A percentile compares a stretch with the other conserved stretches of the same genome.
These are phyloP conservation scores for Bromus sterilis DNA, from an alignment of 176 grass and related monocot genomes.

Conservation along the genomic window DNA sequence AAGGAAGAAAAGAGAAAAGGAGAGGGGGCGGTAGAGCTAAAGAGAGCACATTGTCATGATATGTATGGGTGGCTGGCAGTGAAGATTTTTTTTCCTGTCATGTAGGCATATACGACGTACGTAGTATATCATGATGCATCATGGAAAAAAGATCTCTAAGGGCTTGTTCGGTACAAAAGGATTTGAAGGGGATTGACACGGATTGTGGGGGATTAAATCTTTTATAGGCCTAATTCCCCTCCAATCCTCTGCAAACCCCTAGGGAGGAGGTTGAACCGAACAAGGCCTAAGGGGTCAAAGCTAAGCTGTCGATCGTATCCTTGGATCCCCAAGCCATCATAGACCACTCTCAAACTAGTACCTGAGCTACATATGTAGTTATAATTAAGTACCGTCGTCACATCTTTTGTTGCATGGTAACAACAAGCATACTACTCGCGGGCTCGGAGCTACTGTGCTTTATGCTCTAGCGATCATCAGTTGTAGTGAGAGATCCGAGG, in stretches of 20 bases:
- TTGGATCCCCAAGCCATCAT: slow-evolving; percentile 47
- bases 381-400: background rate
- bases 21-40: background rate
- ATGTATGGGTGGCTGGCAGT: slow-evolving; percentile 11
- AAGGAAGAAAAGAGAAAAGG: slow-evolving; percentile 4
- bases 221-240: too few species aligned
- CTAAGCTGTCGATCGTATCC: slow-evolving; percentile 15
- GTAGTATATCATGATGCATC: slow-evolving; percentile 12
- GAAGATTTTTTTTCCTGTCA: background rate
- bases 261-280: too few species aligned
- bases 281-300: slow-evolving; percentile 1
- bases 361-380: slow-evolving; percentile 16
- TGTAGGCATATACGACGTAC: background rate
- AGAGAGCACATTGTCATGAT: slow-evolving; percentile 13
- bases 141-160: slow-evolving; percentile 22
- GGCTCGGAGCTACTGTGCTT: background rate
- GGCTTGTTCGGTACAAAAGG: too few species aligned
- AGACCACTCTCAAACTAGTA: slow-evolving; percentile 1
- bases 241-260: too few species aligned
- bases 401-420: background rate
- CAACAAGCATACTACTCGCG: background rate
- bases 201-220: too few species aligned
- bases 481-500: background rate
- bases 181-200: too few species aligned
- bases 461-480: background rate